Conservation (phyloP, 2,329 filamentous ascomycete species). For the Paraphoma chrysanthemicola region DNA sequence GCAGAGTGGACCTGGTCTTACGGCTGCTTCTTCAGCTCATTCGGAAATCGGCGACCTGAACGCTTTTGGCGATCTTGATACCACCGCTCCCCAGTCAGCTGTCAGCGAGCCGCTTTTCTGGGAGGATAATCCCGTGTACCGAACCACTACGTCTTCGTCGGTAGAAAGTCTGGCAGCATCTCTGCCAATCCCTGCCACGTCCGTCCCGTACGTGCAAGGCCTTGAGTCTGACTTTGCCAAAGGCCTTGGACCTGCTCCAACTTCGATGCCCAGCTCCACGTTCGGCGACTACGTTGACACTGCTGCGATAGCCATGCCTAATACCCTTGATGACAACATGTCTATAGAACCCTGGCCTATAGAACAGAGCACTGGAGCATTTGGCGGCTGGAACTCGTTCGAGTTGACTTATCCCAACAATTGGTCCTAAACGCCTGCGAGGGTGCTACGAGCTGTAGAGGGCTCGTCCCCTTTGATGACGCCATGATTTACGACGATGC, state of each 20-base stretch:
- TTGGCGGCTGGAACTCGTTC: conserved; percentile 30
- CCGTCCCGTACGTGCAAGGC: conserved; percentile 28
- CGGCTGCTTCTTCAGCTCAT: conserved; percentile 49
- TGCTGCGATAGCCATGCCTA: conserved; percentile 42
- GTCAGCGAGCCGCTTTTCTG: conserved; percentile 45
- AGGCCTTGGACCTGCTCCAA: conserved; percentile 26
- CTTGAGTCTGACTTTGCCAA: conserved; percentile 42
- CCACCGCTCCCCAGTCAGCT: conserved; percentile 37
- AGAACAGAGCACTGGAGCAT: conserved; percentile 33
- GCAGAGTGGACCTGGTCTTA: conserved; percentile 48
- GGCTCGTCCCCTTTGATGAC: conserved; percentile 34
- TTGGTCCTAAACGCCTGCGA: conserved; percentile 42
- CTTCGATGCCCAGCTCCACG: conserved; percentile 30
- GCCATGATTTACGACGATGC: conserved; percentile 49
- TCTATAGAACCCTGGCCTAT: conserved; percentile 41
- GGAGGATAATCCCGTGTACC: conserved; percentile 47
- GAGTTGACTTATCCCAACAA: conserved; percentile 35
- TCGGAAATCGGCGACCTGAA: conserved; percentile 48
- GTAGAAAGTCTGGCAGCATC: conserved; percentile 31
- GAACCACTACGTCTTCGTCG: conserved; percentile 31
- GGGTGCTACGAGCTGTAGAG: conserved; percentile 13
- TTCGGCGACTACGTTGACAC: conserved; percentile 33
- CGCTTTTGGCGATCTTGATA: conserved; percentile 44
- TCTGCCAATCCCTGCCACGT: conserved; percentile 30
- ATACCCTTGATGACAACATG: conserved; percentile 35